Conservation (phyloP, 1,284 basidiomycete genomes). For the Tylopilus orsonianus region DNA sequence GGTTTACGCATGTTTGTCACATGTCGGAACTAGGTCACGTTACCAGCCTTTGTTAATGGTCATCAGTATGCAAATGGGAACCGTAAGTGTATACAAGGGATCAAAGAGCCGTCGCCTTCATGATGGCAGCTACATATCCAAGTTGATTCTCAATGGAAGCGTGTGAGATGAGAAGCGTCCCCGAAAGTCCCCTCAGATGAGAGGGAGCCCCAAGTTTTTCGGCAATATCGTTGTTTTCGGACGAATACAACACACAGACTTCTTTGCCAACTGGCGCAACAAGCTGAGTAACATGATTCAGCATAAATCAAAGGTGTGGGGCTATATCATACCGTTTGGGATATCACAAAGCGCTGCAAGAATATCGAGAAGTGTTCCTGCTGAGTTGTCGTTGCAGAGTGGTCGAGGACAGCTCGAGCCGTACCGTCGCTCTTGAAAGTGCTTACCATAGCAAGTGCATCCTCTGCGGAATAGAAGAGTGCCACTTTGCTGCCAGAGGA, state of each 20-base stretch:
- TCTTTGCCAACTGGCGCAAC: constrained; percentile 47
- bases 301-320: constrained; percentile 8
- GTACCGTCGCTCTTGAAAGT: constrained; percentile 52
- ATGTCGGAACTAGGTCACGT: not conserved
- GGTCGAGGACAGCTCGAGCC: constrained; percentile 42
- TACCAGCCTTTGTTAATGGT: not conserved
- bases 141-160: constrained; percentile 35
- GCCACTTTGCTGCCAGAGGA: constrained; percentile 45
- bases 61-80: not conserved
- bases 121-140: constrained; percentile 36
- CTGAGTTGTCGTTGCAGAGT: constrained; percentile 40
- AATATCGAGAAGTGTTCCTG: constrained; percentile 46
- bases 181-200: constrained; percentile 34
- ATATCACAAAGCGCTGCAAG: constrained; percentile 42
- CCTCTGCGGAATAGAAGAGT: constrained; percentile 49
- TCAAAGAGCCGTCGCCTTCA: constrained; percentile 22
- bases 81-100: not conserved
- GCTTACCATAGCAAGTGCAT: constrained; percentile 46
- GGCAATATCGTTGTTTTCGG: constrained; percentile 41
- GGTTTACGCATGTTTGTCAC: constrained; percentile 24
- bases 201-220: constrained; percentile 42
- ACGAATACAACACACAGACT: constrained; percentile 54
- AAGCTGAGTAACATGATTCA: constrained; percentile 43
- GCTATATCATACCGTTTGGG: constrained; percentile 47
- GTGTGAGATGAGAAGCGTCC: constrained; percentile 36